Evolutionary conservation across 495 filamentous ascomycete species (phyloP), one percentile per base, ranked within the genome.

Genomic region (Achaetomiella virescens): DNA sequence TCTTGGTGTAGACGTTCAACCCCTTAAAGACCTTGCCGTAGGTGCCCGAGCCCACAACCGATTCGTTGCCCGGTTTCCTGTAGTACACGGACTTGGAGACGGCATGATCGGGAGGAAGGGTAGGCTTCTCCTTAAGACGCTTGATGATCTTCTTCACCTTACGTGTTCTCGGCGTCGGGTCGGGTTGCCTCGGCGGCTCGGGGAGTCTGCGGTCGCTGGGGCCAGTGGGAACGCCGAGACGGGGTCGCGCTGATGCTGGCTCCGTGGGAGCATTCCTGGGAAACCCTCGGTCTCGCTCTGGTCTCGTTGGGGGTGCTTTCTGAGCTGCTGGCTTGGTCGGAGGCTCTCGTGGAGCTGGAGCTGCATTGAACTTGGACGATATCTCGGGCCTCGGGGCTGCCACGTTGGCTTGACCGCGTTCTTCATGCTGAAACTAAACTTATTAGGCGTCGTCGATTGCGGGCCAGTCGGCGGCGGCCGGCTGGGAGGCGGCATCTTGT

Each of bases 11-110:
- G 14, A 96, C 90, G 68, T 99, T 91, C 15, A 92, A 78, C n/a
- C 86, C 93, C 65, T 97, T 97, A 77, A 97, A 99, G 7, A 99
- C 93, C 67, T 99, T 97, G 38, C 92, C 93, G 66, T 93, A 96
- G 1, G 89, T 96, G 24, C 91, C 91, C 38, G 90, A 93, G 29
- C 91, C 91, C 10, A 97, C 84, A 2, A 97, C 90, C 8, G 91
- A 96, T 67, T 95, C 91, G 63, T 97, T 95, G 5, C 91, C 91
- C 0, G 91, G 90, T 64, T 95, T 96, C 56, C 91, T 77, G 70
- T 84, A 93, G 70, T 90, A 97, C 15, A 96, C 90, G 3, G 90
- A 96, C 43, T 90, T 87, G 2, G 90, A 91, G 3, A 64, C 66
- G 27, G 84, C 81, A 64, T 91, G 83, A 21, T 95, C 89, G 20